These are phyloP conservation scores for Arthrobotrys entomopaga DNA, from an alignment of 2,329 filamentous ascomycete genomes.

Conservation along the genomic window DNA sequence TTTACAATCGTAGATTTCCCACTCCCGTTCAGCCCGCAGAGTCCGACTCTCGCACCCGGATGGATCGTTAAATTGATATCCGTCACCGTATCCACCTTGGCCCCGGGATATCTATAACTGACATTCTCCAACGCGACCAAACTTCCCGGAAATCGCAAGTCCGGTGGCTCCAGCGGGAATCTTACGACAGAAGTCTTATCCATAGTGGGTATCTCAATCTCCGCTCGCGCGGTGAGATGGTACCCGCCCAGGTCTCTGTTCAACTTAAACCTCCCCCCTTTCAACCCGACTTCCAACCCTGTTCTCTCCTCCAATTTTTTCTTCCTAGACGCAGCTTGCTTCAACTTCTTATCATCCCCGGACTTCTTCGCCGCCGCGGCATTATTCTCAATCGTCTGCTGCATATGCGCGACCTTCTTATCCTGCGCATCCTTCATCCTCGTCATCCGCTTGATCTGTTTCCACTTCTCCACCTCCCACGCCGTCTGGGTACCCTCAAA, in stretches of 20 bases:
- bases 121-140: slow-evolving; percentile 77
- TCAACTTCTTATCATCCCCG: slow-evolving; percentile 84
- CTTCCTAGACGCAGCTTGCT: slow-evolving; percentile 84
- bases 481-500: slow-evolving; percentile 79
- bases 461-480: slow-evolving; percentile 75
- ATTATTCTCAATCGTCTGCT: slow-evolving; percentile 79
- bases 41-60: slow-evolving; percentile 77
- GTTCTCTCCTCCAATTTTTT: slow-evolving; percentile 85
- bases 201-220: slow-evolving; percentile 76
- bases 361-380: slow-evolving; percentile 78
- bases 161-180: slow-evolving; percentile 66
- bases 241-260: slow-evolving; percentile 77
- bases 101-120: slow-evolving; percentile 71
- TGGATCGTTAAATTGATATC: slow-evolving; percentile 76
- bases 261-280: slow-evolving; percentile 80
- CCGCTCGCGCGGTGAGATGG: slow-evolving; percentile 70
- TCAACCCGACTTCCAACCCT: slow-evolving; percentile 78
- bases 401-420: slow-evolving; percentile 80
- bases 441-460: slow-evolving; percentile 74
- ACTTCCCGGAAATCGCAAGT: slow-evolving; percentile 78
- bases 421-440: slow-evolving; percentile 86
- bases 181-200: slow-evolving; percentile 67
- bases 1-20: slow-evolving; percentile 84
- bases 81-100: slow-evolving; percentile 66
- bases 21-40: slow-evolving; percentile 81